Evolutionary conservation across 1,284 basidiomycete genomes (phyloP).

Genomic region (Fistulinella cinereoalba): DNA sequence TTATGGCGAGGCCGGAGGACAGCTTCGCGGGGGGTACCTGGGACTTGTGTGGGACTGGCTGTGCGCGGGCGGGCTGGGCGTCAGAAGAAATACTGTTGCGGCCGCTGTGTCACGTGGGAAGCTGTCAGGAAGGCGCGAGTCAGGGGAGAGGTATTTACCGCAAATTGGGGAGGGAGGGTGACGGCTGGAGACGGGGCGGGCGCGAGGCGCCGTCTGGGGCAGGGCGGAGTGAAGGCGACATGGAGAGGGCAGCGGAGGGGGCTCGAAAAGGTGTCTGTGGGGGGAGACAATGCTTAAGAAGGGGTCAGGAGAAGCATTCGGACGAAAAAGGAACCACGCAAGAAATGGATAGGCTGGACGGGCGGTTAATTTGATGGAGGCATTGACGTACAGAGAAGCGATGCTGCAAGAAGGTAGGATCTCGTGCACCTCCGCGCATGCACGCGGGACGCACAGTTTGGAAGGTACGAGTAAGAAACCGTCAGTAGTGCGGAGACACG

Average conservation of each 20-base stretch:
- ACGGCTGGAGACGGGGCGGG: constrained; percentile 53
- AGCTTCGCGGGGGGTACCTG: constrained; percentile 16
- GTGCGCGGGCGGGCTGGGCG: constrained; percentile 37
- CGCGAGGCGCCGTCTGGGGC: constrained; percentile 25
- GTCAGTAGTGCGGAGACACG: constrained; percentile 10
- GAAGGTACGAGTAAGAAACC: constrained; percentile 14
- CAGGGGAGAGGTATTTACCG: constrained; percentile 37
- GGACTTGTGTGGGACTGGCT: constrained; percentile 17
- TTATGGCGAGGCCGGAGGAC: constrained; percentile 11
- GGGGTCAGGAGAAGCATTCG: constrained; percentile 28
- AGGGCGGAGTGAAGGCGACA: constrained; percentile 29
- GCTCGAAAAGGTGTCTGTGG: constrained; percentile 33
- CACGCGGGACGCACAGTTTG: constrained; percentile 19
- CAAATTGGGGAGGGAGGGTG: constrained; percentile 60
- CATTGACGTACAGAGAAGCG: constrained; percentile 40
- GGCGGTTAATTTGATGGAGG: constrained; percentile 34
- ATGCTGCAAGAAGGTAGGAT: constrained; percentile 21
- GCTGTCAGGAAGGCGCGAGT: constrained; percentile 1
- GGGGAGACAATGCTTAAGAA: constrained; percentile 34
- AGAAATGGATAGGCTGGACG: constrained; percentile 33
- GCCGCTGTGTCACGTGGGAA: constrained; percentile 21
- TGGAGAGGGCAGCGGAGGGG: constrained; percentile 27
- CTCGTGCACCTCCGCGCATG: constrained; percentile 26
- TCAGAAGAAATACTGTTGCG: constrained; percentile 27
- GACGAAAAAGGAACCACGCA: constrained; percentile 34